Evolutionary conservation across 371 early-diverging fungal genomes (phyloP).

Genomic region (Mortierella polycephala): DNA sequence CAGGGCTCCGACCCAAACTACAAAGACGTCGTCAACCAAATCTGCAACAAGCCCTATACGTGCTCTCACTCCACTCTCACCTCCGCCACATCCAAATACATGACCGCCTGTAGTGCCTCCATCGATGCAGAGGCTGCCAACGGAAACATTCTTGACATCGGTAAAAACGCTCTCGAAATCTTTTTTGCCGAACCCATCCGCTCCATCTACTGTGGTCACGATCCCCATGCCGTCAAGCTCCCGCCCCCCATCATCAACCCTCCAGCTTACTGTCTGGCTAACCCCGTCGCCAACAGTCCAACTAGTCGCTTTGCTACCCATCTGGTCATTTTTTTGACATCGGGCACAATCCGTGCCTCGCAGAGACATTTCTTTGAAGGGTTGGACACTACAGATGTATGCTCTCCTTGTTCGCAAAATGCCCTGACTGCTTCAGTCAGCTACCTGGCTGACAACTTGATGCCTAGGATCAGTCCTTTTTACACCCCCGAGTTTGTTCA

Average conservation of each 20-base stretch:
- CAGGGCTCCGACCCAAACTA: conserved; percentile 25
- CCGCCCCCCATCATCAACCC: conserved; percentile 11
- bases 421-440: conserved; percentile 21
- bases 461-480: conserved; percentile 26
- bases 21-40: conserved; percentile 22
- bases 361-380: conserved; percentile 26
- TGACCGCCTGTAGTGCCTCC: conserved; percentile 27
- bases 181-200: conserved; percentile 35
- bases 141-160: conserved; percentile 31
- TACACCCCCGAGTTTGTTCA: conserved; percentile 42
- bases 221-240: conserved; percentile 20
- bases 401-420: conserved; percentile 35
- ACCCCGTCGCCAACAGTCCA: conserved; percentile 1
- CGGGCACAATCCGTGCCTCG: conserved; percentile 17
- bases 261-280: conserved; percentile 31
- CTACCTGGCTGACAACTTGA: conserved; percentile 26
- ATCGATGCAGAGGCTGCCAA: conserved; percentile 26
- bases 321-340: conserved; percentile 27
- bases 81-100: conserved; percentile 11
- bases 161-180: conserved; percentile 36
- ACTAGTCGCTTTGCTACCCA: conserved; percentile 21
- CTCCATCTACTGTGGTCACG: conserved; percentile 14
- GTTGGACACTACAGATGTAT: conserved; percentile 20
- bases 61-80: conserved; percentile 26
- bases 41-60: conserved; percentile 10